A percentile compares a stretch with the other conserved stretches of the same genome.
These are phyloP conservation scores for Colletotrichum sp. DNA, from an alignment of 2,329 filamentous ascomycete species.

Conservation along the genomic window DNA sequence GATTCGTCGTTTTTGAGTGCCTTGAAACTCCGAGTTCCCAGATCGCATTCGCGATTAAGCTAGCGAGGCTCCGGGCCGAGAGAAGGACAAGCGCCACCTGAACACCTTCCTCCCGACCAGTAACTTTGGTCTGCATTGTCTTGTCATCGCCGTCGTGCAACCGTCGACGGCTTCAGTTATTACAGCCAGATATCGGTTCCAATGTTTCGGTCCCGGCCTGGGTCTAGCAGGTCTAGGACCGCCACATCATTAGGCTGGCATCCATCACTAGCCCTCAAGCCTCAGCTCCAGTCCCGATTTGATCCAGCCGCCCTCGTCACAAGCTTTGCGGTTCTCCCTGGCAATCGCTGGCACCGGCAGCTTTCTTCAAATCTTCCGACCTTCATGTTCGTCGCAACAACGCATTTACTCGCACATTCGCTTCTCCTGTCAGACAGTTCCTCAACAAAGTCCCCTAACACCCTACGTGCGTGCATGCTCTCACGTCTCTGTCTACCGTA, in stretches of 20 bases:
- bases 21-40: neutral
- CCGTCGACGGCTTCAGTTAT: neutral
- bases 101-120: neutral
- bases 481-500: neutral
- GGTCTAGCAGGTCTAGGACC: neutral
- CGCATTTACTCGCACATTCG: neutral
- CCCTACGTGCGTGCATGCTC: neutral
- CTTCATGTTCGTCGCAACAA: neutral
- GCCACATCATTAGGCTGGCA: neutral
- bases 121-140: neutral
- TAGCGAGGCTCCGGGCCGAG: neutral
- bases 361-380: neutral
- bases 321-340: neutral
- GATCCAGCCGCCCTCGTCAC: neutral
- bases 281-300: neutral
- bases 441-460: neutral
- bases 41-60: slow-evolving; percentile 10
- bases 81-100: neutral
- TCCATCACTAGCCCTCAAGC: neutral
- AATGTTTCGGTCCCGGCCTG: neutral
- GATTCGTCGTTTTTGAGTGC: neutral
- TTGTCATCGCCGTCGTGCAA: neutral
- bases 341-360: neutral
- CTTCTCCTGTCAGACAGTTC: neutral
- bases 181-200: neutral